Evolutionary conservation across 1,284 basidiomycete genomes (phyloP).

Genomic region (Rhizoctonia solani): DNA sequence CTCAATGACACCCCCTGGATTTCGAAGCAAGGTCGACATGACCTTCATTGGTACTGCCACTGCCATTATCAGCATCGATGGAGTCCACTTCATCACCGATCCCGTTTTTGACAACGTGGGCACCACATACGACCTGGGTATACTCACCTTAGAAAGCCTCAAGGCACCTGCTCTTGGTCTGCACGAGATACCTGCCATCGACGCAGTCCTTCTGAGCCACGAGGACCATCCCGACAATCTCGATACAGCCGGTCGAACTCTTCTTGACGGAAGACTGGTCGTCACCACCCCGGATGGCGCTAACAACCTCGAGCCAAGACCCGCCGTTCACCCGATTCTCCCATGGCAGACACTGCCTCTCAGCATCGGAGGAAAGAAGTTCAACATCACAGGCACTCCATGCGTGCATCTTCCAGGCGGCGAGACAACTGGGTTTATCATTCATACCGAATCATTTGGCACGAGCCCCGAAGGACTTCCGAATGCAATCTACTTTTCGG

Average conservation of each 20-base stretch:
- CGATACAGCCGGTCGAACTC: slow-evolving; percentile 23
- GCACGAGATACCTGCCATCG: slow-evolving; percentile 29
- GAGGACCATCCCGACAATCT: slow-evolving; percentile 37
- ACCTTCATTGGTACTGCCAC: slow-evolving; percentile 36
- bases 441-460: slow-evolving; percentile 31
- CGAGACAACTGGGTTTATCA: slow-evolving; percentile 34
- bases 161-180: slow-evolving; percentile 13
- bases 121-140: slow-evolving; percentile 3
- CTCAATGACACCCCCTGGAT: background rate
- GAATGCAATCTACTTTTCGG: slow-evolving; percentile 35
- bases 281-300: slow-evolving; percentile 35
- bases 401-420: slow-evolving; percentile 31
- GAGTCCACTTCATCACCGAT: slow-evolving; percentile 34
- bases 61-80: slow-evolving; percentile 34
- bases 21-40: slow-evolving; percentile 25
- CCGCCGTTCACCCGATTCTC: slow-evolving; percentile 24
- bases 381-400: slow-evolving; percentile 35
- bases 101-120: slow-evolving; percentile 28
- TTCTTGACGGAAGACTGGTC: slow-evolving; percentile 32
- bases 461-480: slow-evolving; percentile 14
- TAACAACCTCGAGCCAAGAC: slow-evolving; percentile 33
- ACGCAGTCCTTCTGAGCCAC: slow-evolving; percentile 35
- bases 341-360: slow-evolving; percentile 30
- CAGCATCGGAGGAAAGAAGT: slow-evolving; percentile 24
- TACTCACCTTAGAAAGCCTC: background rate